Conservation (phyloP, 192 early-diverging fungal species). For the Obelidium mucronatum region DNA sequence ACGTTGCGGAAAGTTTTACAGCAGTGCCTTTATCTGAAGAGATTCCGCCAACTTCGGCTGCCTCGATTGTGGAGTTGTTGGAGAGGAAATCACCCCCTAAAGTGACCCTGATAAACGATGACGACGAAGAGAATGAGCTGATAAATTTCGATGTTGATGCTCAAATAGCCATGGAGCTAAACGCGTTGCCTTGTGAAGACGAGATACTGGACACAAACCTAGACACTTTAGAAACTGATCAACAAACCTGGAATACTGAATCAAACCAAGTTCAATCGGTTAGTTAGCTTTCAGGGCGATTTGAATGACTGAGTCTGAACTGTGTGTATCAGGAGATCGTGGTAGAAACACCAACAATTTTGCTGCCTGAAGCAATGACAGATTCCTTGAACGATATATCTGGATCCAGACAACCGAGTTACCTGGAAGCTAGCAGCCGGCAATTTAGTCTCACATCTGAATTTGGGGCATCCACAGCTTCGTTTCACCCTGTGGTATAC, state of each 20-base stretch:
- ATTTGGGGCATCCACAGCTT: neutral
- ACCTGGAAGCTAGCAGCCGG: neutral
- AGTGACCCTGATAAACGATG: neutral
- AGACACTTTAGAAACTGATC: neutral
- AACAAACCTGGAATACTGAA: no score
- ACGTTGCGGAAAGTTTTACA: no score
- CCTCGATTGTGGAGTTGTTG: no score
- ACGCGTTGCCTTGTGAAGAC: constrained; percentile 9
- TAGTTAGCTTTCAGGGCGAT: no score
- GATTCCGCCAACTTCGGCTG: no score
- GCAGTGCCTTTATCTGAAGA: no score
- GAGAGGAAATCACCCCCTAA: no score
- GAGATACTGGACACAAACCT: neutral
- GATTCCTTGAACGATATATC: no score
- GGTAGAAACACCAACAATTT: no score
- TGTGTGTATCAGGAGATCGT: neutral
- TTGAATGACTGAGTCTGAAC: neutral
- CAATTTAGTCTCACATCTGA: neutral
- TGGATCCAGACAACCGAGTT: neutral
- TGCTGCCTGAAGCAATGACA: no score
- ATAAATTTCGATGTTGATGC: constrained; percentile 27
- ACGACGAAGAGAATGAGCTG: constrained; percentile 21
- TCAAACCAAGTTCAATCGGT: no score
- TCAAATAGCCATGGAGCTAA: constrained; percentile 18
- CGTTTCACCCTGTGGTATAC: neutral